Evolutionary conservation across 257 asterid species (phyloP).

Genomic region (Cordia subcordata): DNA sequence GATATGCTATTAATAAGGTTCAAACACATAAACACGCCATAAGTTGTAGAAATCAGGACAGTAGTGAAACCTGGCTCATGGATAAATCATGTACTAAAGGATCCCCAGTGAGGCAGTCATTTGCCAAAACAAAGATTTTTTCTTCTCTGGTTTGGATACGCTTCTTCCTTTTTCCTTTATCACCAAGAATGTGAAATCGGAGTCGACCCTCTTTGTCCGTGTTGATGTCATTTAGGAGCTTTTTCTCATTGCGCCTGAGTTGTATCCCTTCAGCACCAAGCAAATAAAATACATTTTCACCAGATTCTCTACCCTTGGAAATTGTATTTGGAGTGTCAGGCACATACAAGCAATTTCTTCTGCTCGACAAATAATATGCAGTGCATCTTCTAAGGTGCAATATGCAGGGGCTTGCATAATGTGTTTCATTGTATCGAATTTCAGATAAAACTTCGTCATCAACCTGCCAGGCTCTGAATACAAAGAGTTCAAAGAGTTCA

Average conservation of each 20-base stretch:
- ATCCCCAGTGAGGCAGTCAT: constrained; percentile 95
- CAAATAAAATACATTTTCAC: constrained; percentile 18
- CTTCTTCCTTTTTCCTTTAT: constrained; percentile 76
- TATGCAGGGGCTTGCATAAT: constrained; percentile 67
- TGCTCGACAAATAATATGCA: constrained; percentile 71
- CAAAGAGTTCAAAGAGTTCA: constrained; percentile 14
- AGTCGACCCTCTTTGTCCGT: constrained; percentile 82
- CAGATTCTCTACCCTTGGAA: constrained; percentile 13
- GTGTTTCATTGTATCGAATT: constrained; percentile 95
- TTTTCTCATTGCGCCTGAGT: constrained; percentile 90
- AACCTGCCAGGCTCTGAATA: constrained; percentile 83
- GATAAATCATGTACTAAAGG: constrained; percentile 85
- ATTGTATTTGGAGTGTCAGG: constrained; percentile 13
- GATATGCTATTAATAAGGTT: constrained; percentile 8
- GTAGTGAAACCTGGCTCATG: constrained; percentile 73
- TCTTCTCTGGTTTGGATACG: constrained; percentile 94
- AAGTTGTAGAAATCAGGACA: constrained; percentile 20
- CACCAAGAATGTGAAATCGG: constrained; percentile 84
- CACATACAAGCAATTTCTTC: constrained; percentile 83
- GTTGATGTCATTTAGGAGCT: constrained; percentile 81
- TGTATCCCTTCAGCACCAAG: constrained; percentile 85
- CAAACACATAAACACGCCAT: constrained; percentile 5
- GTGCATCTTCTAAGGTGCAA: constrained; percentile 74
- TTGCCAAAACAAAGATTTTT: constrained; percentile 83
- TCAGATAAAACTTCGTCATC: constrained; percentile 97